Conservation (phyloP, 179 eudicot species). For the Spinacia oleracea region DNA sequence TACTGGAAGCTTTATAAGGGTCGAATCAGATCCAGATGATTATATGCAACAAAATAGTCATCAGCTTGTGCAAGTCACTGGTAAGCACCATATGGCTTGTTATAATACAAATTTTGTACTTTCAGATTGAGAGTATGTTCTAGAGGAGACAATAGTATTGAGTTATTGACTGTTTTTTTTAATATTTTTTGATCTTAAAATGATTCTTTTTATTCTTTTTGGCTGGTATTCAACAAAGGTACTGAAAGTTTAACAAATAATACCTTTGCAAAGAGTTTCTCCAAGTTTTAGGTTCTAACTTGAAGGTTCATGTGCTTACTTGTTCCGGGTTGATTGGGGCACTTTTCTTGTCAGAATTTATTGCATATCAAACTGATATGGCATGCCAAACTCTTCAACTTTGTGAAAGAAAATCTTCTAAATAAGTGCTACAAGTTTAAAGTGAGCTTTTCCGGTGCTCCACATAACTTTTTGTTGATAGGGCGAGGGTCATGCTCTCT, state of each 20-base stretch:
- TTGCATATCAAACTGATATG: background rate
- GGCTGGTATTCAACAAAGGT: background rate
- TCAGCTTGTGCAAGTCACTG: constrained; percentile 42
- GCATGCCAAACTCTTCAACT: background rate
- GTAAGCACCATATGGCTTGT: constrained; percentile 17
- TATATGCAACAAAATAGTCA: constrained; percentile 28
- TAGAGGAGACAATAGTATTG: background rate
- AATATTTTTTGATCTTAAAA: background rate
- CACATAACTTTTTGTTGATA: background rate
- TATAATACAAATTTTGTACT: background rate
- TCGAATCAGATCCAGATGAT: constrained; percentile 38
- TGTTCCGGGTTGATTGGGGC: background rate
- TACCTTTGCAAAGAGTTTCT: background rate
- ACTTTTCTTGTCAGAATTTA: background rate
- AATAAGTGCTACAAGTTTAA: background rate
- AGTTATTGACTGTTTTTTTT: background rate
- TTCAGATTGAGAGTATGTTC: background rate
- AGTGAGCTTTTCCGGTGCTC: background rate
- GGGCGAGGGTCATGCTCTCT: background rate
- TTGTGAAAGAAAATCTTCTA: background rate
- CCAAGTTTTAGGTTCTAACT: background rate
- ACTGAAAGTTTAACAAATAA: background rate
- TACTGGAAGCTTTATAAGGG: constrained; percentile 36
- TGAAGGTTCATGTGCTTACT: background rate
- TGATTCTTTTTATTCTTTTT: background rate